These are phyloP conservation scores for Saccharomyces uvarum DNA, from an alignment of 1,139 yeast species.

Conservation along the genomic window DNA sequence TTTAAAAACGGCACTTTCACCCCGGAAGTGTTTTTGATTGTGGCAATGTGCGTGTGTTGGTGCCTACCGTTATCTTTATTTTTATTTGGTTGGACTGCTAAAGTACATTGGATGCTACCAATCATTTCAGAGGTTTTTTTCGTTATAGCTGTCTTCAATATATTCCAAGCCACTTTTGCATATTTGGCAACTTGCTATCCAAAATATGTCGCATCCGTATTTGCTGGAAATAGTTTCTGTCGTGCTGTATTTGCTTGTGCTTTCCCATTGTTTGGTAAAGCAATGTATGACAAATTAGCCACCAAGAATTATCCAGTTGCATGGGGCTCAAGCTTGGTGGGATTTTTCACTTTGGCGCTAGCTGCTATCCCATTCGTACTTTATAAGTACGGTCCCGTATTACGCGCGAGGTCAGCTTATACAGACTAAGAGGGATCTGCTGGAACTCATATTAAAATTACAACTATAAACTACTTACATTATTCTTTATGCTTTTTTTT, in stretches of 20 bases:
- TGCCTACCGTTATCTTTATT: slow-evolving; percentile 16
- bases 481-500: neutral
- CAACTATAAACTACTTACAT: neutral
- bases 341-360: slow-evolving; percentile 38
- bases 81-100: slow-evolving; percentile 40
- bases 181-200: slow-evolving; percentile 33
- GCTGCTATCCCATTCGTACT: slow-evolving; percentile 42
- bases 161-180: slow-evolving; percentile 37
- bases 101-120: slow-evolving; percentile 41
- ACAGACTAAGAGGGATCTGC: neutral
- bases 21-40: slow-evolving; percentile 15
- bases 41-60: slow-evolving; percentile 16
- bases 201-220: slow-evolving; percentile 48
- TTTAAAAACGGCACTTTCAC: slow-evolving; percentile 11
- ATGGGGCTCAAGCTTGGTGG: slow-evolving; percentile 48
- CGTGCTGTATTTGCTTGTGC: slow-evolving; percentile 41
- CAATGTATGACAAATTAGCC: slow-evolving; percentile 42
- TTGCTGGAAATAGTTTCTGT: slow-evolving; percentile 48
- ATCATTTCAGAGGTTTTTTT: slow-evolving; percentile 39
- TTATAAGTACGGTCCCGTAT: slow-evolving; percentile 46
- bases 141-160: slow-evolving; percentile 36
- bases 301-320: slow-evolving; percentile 46
- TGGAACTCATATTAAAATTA: neutral
- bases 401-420: slow-evolving; percentile 16
- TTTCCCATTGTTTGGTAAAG: slow-evolving; percentile 54